Percentiles rank a stretch among this genome's conserved stretches.
Conservation (phyloP, 2,329 filamentous ascomycete species). For the Rhinocladiella similis region DNA sequence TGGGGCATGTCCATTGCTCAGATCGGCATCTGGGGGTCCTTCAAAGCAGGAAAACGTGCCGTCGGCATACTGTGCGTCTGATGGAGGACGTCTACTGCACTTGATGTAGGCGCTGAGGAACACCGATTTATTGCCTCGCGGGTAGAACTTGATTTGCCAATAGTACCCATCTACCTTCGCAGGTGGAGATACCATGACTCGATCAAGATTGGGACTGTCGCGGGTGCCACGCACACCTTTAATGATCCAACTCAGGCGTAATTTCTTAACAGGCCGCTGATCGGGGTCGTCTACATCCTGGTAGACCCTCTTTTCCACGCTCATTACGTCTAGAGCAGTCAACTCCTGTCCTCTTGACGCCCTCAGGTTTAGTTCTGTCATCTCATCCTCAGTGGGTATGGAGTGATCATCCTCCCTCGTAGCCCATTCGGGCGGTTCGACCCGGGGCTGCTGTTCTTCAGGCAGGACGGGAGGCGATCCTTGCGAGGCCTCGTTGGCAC, state of each 20-base stretch:
- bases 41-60: conserved; percentile 43
- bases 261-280: conserved; percentile 53
- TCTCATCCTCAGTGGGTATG: conserved; percentile 56
- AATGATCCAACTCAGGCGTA: conserved; percentile 60
- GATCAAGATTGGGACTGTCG: conserved; percentile 59
- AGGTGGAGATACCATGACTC: conserved; percentile 59
- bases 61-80: conserved; percentile 39
- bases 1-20: conserved; percentile 34
- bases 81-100: conserved; percentile 52
- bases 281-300: conserved; percentile 59
- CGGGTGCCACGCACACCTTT: conserved; percentile 61
- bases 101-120: conserved; percentile 63
- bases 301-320: conserved; percentile 54
- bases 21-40: conserved; percentile 37
- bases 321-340: conserved; percentile 57
- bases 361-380: conserved; percentile 61
- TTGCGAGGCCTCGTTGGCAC: conserved; percentile 2
- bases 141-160: conserved; percentile 67
- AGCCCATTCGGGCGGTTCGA: conserved; percentile 46
- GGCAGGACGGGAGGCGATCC: not conserved
- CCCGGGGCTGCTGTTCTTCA: conserved; percentile 1
- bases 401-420: conserved; percentile 58
- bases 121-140: conserved; percentile 59
- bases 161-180: conserved; percentile 60
- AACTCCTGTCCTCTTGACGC: conserved; percentile 49